These are phyloP conservation scores for Manihot esculenta DNA, from an alignment of 441 rosid genomes.

Conservation along the genomic window DNA sequence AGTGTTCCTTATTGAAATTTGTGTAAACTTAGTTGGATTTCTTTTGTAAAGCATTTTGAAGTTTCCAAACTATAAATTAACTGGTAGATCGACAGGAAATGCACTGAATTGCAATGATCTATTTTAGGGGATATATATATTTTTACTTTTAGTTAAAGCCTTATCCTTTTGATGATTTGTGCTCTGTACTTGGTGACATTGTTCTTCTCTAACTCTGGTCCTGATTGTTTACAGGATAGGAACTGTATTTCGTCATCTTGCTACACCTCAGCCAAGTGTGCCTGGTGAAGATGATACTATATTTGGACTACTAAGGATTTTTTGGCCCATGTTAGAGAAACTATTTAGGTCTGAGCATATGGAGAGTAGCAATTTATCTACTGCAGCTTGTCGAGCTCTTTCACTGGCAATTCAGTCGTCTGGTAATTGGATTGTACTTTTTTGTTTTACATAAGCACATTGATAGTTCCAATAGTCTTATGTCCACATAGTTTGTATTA, in stretches of 20 bases:
- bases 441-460: constrained; percentile 4
- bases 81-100: constrained; percentile 1
- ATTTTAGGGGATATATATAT: not conserved
- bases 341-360: constrained; percentile 78
- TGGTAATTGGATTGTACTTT: constrained; percentile 44
- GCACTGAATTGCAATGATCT: not conserved
- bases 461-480: not conserved
- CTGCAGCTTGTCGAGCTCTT: constrained; percentile 94
- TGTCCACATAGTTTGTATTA: constrained; percentile 11
- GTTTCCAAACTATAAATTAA: not conserved
- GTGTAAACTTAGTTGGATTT: not conserved
- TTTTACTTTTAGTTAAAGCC: not conserved
- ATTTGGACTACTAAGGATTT: constrained; percentile 58
- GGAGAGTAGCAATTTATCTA: constrained; percentile 79
- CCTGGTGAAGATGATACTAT: constrained; percentile 67
- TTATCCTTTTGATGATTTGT: not conserved
- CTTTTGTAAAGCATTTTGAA: not conserved
- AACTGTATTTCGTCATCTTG: constrained; percentile 80
- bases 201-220: constrained; percentile 10
- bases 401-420: constrained; percentile 87
- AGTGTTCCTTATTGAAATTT: constrained; percentile 7
- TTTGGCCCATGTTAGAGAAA: constrained; percentile 95
- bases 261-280: constrained; percentile 47
- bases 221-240: constrained; percentile 62
- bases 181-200: constrained; percentile 11